Evolutionary conservation across 208 protist species (phyloP).

Genomic region (Wallacemonas sp.): DNA sequence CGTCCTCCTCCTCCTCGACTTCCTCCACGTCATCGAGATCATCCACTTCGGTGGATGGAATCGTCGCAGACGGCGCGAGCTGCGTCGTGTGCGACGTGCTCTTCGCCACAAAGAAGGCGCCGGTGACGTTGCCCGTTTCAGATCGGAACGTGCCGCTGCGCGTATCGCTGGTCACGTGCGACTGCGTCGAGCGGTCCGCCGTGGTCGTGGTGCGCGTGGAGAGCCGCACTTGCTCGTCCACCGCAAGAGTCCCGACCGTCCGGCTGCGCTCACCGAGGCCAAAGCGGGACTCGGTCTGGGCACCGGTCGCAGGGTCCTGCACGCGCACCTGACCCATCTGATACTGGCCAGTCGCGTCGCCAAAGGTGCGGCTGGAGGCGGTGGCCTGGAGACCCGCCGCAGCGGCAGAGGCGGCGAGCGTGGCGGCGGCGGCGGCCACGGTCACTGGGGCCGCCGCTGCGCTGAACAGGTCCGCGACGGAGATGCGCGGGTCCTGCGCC

Average conservation of each 20-base stretch:
- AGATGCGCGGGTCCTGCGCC: conserved; percentile 4
- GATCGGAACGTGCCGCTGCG: conserved; percentile 31
- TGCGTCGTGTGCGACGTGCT: conserved; percentile 19
- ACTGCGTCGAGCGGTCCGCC: conserved; percentile 3
- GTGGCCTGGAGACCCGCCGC: neutral
- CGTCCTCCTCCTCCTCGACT: conserved; percentile 3
- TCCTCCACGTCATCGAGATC: neutral
- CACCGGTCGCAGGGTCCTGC: neutral
- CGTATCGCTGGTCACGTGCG: conserved; percentile 18
- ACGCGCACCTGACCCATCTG: neutral
- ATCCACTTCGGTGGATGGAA: neutral
- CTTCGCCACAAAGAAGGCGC: conserved; percentile 24
- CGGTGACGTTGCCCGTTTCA: conserved; percentile 22
- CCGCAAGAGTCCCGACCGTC: conserved; percentile 24
- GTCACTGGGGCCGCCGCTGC: no score
- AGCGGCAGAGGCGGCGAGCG: neutral
- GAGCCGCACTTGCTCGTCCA: conserved; percentile 18
- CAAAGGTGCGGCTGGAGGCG: neutral
- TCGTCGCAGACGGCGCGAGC: conserved; percentile 2
- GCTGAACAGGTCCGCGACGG: neutral
- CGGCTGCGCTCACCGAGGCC: conserved; percentile 25
- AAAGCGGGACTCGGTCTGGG: conserved; percentile 26
- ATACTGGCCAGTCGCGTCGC: conserved; percentile 1
- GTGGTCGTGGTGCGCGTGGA: conserved; percentile 12
- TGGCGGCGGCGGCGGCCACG: neutral